Percentiles rank a stretch among this genome's conserved stretches.
These are phyloP conservation scores for Hyaloperonospora brassicae DNA, from an alignment of 352 stramenopile species.

Conservation along the genomic window DNA sequence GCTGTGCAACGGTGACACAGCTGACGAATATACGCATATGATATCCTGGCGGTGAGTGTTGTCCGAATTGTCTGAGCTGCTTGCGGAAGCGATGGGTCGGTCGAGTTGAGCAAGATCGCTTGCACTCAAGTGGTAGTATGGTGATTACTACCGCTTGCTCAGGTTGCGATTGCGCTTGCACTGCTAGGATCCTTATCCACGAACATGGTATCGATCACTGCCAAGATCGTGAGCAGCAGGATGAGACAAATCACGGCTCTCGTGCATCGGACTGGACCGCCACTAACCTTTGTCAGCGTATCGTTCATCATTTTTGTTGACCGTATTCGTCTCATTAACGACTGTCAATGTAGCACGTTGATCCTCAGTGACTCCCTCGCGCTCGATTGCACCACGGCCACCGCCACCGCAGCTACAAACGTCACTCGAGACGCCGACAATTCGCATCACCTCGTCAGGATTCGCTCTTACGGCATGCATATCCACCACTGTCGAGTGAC, in stretches of 20 bases:
- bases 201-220: constrained; percentile 86
- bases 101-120: constrained; percentile 4
- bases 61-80: constrained; percentile 16
- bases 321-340: constrained; percentile 35
- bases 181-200: constrained; percentile 52
- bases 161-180: constrained; percentile 22
- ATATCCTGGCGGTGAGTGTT: constrained; percentile 13
- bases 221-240: constrained; percentile 72
- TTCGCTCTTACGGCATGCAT: constrained; percentile 29
- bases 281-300: constrained; percentile 59
- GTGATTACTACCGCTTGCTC: constrained; percentile 1
- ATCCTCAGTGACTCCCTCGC: constrained; percentile 55
- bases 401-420: constrained; percentile 21
- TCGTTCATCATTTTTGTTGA: constrained; percentile 84
- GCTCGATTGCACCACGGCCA: constrained; percentile 20
- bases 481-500: constrained; percentile 56
- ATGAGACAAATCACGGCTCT: constrained; percentile 88
- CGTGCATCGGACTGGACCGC: constrained; percentile 80
- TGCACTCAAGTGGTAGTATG: too few relatives aligned
- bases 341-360: constrained; percentile 59
- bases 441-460: constrained; percentile 9
- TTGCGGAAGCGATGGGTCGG: constrained; percentile 10
- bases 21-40: constrained; percentile 22
- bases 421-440: constrained; percentile 24
- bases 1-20: background rate